Evolutionary conservation across 1,284 basidiomycete species (phyloP), one percentile per base, ranked within the genome.

Genomic region (Tausonia pullulans): DNA sequence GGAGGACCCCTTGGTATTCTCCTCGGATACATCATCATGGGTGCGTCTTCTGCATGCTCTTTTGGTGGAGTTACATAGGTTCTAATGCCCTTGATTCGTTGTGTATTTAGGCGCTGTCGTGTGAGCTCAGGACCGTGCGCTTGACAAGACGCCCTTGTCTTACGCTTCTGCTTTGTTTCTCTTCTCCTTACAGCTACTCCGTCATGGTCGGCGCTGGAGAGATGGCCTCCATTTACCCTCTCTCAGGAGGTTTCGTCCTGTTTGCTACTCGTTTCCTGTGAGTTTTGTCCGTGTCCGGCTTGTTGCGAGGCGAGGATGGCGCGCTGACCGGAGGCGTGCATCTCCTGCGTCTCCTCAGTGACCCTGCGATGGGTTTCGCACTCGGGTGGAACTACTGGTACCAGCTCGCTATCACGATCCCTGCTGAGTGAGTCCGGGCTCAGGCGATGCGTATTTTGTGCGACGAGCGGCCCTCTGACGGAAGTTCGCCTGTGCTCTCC

Each of bases 321-420:
- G 27, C 27, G 27, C 27, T 27, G 27, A 27, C 27, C 27, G 27
- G 27, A 1, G 27, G 27, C 27, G 70, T 67, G 9, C 71, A 68
- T 60, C n/a, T 60, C 9, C 41, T 53, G 13, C 39, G 43, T 8
- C 53, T 5, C 43, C 53, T 68, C 69, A 70, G 70, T 69, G 72
- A 71, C 66, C 70, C 71, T 11, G 68, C 74, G 2, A 68, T 72
- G 13, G 72, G 71, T 51, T 72, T 75, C 55, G 71, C 72, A 13
- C 65, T 71, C 40, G 71, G 71, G 4, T 72, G 69, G 68, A 70
- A 72, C 55, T 70, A 72, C 52, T 71, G 74, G 57, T 76, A 75
- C 68, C 79, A 81, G 58, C 82, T 83, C 70, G 78, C 64, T 52
- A 83, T 86, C 64, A 81, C 84, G n/a, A 78, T 83, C 11, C 86